These are phyloP conservation scores for Arctostaphylos glauca DNA, from an alignment of 148 eudicot genomes.

Conservation along the genomic window DNA sequence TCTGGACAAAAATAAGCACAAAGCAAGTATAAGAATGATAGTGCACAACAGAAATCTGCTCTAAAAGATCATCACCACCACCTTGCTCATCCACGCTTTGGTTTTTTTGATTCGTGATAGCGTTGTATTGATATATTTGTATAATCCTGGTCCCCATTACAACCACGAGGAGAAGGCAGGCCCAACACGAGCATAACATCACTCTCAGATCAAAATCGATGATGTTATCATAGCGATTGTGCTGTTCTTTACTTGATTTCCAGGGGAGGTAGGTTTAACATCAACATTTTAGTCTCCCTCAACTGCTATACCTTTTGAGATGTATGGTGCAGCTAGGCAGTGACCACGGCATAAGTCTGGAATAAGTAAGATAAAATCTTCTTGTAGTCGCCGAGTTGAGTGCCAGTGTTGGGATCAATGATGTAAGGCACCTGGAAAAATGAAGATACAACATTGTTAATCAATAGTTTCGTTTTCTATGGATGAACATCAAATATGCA, in stretches of 20 bases:
- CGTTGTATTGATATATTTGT: background rate
- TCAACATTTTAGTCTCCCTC: background rate
- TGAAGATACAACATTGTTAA: background rate
- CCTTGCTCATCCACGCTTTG: no score
- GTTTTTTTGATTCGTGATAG: no score
- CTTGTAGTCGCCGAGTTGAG: conserved; percentile 46
- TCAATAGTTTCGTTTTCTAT: background rate
- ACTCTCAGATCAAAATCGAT: background rate
- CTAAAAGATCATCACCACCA: background rate
- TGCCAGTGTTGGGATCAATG: conserved; percentile 54
- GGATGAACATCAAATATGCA: background rate
- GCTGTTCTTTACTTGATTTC: background rate
- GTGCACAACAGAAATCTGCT: background rate
- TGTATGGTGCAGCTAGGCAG: conserved; percentile 13
- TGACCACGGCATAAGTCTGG: conserved; percentile 32
- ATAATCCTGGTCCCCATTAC: background rate
- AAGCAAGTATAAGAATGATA: background rate
- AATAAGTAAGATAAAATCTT: conserved; percentile 49
- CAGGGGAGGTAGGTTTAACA: background rate
- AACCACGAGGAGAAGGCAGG: background rate
- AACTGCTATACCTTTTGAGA: background rate
- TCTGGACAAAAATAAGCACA: background rate
- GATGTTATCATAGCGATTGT: background rate
- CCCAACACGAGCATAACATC: background rate
- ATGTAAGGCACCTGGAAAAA: conserved; percentile 53